Evolutionary conservation across 345 rosid genomes (phyloP), one percentile per base, ranked within the genome.

Genomic region (Reutealis trisperma): DNA sequence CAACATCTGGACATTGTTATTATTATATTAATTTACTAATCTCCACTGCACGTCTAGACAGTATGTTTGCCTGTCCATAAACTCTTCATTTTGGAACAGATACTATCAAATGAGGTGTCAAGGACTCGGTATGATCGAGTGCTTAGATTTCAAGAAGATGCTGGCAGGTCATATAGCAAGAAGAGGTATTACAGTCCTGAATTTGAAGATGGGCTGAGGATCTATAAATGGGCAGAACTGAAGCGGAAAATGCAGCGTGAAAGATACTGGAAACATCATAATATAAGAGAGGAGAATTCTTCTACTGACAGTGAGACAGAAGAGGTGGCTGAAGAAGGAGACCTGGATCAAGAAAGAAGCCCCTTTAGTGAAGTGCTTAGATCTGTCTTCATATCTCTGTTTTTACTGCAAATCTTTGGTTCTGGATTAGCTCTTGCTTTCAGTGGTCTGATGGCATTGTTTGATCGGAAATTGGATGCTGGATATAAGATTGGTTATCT

Each of bases 401-500:
- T 89, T 65, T 75, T 95, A 25, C 79, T 95, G 47, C 84, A 83
- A 63, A 83, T 86, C 5, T 78, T 95, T 1, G 98, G 99, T 4
- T 75, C 81, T 67, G 84, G 44, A 34, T 77, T 89, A 57, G 93
- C 98, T 63, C 94, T 92, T 71, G 75, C 93, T 8, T 88, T 86
- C 74, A 90, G 92, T 84, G 83, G 89, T 79, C 70, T 87, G 41
- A 63, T 70, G n/a, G 98, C 98, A 13, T 79, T 91, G 70, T 75
- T 89, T 10, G 99, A 95, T 81, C 74, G 78, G 60, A 90, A 90
- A 75, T 72, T 95, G 63, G 99, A 95, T 86, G 80, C 81, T 62
- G 97, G 98, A 60, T 95, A 93, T 81, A 95, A 95, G 81, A 70
- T 85, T 1, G 99, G 97, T n/a, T 90, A 91, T 70, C 51, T 85